A percentile compares a stretch with the other conserved stretches of the same genome.
Evolutionary conservation across 2,329 filamentous ascomycete genomes (phyloP).

Genomic region (Pyrenochaeta sp.): DNA sequence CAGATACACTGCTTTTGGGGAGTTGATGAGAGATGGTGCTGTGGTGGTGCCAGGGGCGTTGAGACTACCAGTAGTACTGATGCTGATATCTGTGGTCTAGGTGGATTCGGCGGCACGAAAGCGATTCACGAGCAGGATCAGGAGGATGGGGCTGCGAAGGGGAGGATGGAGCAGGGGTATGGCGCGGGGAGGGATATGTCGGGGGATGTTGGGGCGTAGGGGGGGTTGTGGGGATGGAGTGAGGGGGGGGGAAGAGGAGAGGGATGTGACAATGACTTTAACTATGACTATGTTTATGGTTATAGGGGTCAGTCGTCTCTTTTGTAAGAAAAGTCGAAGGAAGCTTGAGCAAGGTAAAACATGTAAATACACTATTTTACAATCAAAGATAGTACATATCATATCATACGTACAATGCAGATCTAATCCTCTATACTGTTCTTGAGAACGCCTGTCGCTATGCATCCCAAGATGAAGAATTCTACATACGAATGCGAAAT

Average conservation of each 20-base stretch:
- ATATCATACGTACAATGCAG: too few relatives aligned
- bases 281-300: too few relatives aligned
- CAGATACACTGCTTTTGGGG: too few relatives aligned
- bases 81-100: slow-evolving; percentile 4
- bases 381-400: background rate
- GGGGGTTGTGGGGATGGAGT: background rate
- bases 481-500: background rate
- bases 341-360: background rate
- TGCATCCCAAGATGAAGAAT: slow-evolving; percentile 16
- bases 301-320: too few relatives aligned
- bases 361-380: slow-evolving; percentile 5
- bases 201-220: slow-evolving; percentile 53
- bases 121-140: slow-evolving; percentile 50
- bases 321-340: background rate
- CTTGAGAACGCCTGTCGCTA: slow-evolving; percentile 32
- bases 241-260: too few relatives aligned
- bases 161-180: slow-evolving; percentile 62
- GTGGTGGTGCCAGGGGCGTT: too few relatives aligned
- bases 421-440: background rate
- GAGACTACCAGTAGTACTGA: too few relatives aligned
- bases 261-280: too few relatives aligned
- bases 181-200: slow-evolving; percentile 57
- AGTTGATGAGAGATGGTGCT: slow-evolving; percentile 13
- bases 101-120: slow-evolving; percentile 51
- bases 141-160: slow-evolving; percentile 46